Percentiles rank a stretch among this genome's conserved stretches.
phyloP scores from a whole-genome alignment of 2,329 filamentous ascomycete genomes.

The Cladophialophora yegresii region DNA sequence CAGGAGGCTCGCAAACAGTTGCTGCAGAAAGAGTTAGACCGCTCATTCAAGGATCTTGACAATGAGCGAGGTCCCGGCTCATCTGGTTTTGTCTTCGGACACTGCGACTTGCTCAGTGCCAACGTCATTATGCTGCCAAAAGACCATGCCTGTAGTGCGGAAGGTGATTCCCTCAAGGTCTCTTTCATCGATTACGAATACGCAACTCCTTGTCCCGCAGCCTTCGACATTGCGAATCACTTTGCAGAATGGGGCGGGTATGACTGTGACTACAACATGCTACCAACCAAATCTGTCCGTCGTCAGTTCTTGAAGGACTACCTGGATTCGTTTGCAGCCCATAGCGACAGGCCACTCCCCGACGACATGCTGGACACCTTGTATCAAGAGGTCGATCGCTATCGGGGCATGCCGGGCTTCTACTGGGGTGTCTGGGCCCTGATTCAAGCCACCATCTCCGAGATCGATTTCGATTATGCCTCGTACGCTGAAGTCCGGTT shows the following conservation, averaged over 20 bases:
- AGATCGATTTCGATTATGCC: constrained; percentile 97
- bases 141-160: constrained; percentile 40
- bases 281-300: constrained; percentile 77
- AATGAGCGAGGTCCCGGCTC: constrained; percentile 74
- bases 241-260: constrained; percentile 98
- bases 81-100: constrained; percentile 61
- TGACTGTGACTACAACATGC: constrained; percentile 82
- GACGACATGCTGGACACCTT: constrained; percentile 64
- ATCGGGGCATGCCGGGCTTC: constrained; percentile 86
- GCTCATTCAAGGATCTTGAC: constrained; percentile 70
- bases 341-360: constrained; percentile 48
- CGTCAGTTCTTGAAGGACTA: constrained; percentile 83
- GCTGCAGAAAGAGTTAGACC: constrained; percentile 73
- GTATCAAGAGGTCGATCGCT: constrained; percentile 78
- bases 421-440: constrained; percentile 89
- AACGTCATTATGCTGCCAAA: constrained; percentile 82
- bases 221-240: constrained; percentile 96
- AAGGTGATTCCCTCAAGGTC: constrained; percentile 55
- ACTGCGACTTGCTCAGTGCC: constrained; percentile 78
- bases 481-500: constrained; percentile 83
- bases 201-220: constrained; percentile 86
- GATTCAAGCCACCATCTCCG: constrained; percentile 90
- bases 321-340: constrained; percentile 69
- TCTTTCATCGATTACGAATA: constrained; percentile 99
- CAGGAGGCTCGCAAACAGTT: constrained; percentile 67